phyloP scores from a whole-genome alignment of 306 rosid genomes.

The Lotus japonicus region DNA sequence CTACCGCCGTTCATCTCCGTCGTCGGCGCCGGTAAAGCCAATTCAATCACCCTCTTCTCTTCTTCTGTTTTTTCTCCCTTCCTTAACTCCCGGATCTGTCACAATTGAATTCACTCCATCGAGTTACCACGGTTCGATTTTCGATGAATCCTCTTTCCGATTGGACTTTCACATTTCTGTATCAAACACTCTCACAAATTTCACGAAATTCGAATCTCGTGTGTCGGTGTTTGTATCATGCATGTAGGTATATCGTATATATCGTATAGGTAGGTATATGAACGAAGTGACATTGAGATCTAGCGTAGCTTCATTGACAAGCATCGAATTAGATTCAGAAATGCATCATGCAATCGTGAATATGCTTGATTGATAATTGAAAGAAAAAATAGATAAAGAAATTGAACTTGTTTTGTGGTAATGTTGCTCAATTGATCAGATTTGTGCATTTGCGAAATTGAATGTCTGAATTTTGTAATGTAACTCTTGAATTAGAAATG shows the following conservation, averaged over 20 bases:
- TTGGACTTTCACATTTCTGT: not conserved
- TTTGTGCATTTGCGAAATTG: constrained; percentile 10
- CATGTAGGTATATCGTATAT: not conserved
- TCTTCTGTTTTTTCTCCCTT: not conserved
- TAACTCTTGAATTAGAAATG: not conserved
- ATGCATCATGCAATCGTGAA: not conserved
- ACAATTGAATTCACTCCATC: constrained; percentile 10
- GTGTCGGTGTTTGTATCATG: not conserved
- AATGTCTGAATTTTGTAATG: not conserved
- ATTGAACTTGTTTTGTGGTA: not conserved
- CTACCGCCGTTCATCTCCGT: not conserved
- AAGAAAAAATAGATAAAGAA: no score
- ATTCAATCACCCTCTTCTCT: not conserved
- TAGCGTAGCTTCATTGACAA: not conserved
- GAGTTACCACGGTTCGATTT: not conserved
- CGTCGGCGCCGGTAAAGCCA: constrained; percentile 21
- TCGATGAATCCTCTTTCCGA: not conserved
- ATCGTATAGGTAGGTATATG: not conserved
- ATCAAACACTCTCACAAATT: not conserved
- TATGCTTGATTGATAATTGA: not conserved
- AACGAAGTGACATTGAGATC: constrained; percentile 21
- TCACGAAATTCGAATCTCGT: not conserved
- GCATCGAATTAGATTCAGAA: not conserved
- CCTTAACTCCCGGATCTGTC: constrained; percentile 21
- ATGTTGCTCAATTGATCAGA: constrained; percentile 11